These are phyloP conservation scores for Fusarium solani-melongenae DNA, from an alignment of 2,329 filamentous ascomycete species.

Conservation along the genomic window DNA sequence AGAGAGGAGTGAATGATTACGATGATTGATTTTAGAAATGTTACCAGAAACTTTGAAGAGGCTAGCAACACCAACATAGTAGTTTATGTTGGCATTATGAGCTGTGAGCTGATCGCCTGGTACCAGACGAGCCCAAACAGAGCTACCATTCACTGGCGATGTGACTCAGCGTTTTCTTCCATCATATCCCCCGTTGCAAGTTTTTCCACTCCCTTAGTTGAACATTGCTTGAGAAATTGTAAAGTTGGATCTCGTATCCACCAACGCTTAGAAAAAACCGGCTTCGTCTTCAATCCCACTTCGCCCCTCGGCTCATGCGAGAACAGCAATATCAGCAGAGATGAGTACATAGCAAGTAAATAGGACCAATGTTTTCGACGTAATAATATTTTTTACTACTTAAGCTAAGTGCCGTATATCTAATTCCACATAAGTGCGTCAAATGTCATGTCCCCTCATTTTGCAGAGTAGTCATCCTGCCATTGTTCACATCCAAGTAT, in stretches of 20 bases:
- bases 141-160: not conserved
- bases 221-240: no score
- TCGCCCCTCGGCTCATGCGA: not conserved
- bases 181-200: not conserved
- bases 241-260: no score
- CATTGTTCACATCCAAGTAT: not conserved
- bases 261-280: no score
- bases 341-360: not conserved
- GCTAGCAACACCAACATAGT: not conserved
- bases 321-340: not conserved
- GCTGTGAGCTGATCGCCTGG: no score
- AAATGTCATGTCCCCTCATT: slow-evolving; percentile 1
- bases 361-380: not conserved
- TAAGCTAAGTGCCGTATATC: not conserved
- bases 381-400: not conserved
- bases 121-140: not conserved
- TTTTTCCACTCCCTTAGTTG: no score
- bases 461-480: not conserved
- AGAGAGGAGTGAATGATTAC: not conserved
- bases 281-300: no score
- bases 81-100: not conserved
- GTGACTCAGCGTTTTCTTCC: not conserved
- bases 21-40: not conserved
- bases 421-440: not conserved
- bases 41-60: not conserved